Percentiles rank a stretch among this genome's conserved stretches.
phyloP scores from a whole-genome alignment of 148 eudicot species.

The Amaranthus palmeri region DNA sequence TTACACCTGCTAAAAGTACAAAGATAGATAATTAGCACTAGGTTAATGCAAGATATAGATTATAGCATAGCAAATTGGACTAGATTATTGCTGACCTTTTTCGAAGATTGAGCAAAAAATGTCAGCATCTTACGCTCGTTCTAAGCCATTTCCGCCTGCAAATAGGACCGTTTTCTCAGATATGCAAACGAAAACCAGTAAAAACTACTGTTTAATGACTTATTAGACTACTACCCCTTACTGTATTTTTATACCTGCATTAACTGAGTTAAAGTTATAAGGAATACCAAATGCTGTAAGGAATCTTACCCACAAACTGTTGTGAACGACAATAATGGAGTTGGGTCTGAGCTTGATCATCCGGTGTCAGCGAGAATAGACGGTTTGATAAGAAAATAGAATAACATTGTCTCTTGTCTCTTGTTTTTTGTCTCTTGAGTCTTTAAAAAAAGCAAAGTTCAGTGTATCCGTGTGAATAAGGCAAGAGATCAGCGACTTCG shows the following conservation, averaged over 20 bases:
- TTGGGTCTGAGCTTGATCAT: slow-evolving; percentile 20
- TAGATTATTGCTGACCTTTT: slow-evolving; percentile 41
- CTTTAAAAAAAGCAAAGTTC: slow-evolving; percentile 82
- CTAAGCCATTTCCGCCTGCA: slow-evolving; percentile 42
- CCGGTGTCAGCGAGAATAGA: slow-evolving; percentile 16
- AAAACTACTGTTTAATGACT: background rate
- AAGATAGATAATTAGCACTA: slow-evolving; percentile 12
- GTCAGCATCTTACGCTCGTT: slow-evolving; percentile 52
- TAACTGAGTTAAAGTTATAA: background rate
- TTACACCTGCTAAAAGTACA: slow-evolving; percentile 42
- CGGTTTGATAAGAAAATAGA: background rate
- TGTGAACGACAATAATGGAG: slow-evolving; percentile 3
- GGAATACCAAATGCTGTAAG: slow-evolving; percentile 6
- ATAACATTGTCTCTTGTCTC: background rate
- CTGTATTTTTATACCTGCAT: background rate
- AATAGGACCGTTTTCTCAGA: slow-evolving; percentile 33
- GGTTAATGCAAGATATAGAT: slow-evolving; percentile 3
- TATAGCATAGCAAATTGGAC: slow-evolving; percentile 12
- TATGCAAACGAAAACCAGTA: slow-evolving; percentile 23
- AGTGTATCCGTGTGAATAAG: slow-evolving; percentile 79
- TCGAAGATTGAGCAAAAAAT: slow-evolving; percentile 40
- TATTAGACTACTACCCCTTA: too few relatives aligned
- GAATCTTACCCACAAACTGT: slow-evolving; percentile 26
- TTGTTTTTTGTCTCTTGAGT: slow-evolving; percentile 7
- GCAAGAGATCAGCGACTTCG: slow-evolving; percentile 75